Base-by-base conservation (phyloP, 306 rosid species). In the Cicer chorassanicum region DNA sequence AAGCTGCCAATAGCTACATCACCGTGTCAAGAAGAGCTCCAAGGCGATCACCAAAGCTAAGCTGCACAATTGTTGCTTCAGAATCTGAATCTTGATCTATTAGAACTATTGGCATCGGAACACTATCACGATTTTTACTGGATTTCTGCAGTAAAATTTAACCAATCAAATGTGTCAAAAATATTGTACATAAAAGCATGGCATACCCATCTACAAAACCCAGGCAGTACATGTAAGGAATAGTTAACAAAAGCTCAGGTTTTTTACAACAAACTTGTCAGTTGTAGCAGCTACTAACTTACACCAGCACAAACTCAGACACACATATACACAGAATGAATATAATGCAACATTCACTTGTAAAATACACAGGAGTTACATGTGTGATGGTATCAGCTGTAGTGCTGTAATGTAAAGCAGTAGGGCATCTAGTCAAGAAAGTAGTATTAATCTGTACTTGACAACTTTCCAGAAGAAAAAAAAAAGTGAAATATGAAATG, bases 11-110 rank as follows among this genome's bases (percentile, higher is more conserved):
- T 14, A 80, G 77, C 64, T 76, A 83, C 69, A 71, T 87, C 82
- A 94, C 98, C 77, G 96, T 94, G 75, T 94, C 99, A 83, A 94
- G 70, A 70, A 92, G 96, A 81, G 99, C 99, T 80, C 99, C 99
- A 63, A 94, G 98, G 76, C 93, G 93, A 92, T 94, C 97, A 4
- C 97, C 98, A 86, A 92, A 94, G 87, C 96, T 90, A 82, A 94
- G 82, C 76, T 94, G 92, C 71, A 90, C 98, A 75, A 85, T 89
- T 44, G 99, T 90, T 50, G 99, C 92, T 74, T 75, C 93, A 48
- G 93, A 82, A 81, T 94, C 89, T 29, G 96, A 89, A 76, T 89
- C 96, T 85, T 94, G 99, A 83, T 90, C 85, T 15, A 94, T 94
- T 80, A 84, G 39, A 75, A 94, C 96, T 44, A 92, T 84, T 77